Base-by-base conservation (phyloP, 495 filamentous ascomycete genomes). In the Aspergillus bertholletiae region DNA sequence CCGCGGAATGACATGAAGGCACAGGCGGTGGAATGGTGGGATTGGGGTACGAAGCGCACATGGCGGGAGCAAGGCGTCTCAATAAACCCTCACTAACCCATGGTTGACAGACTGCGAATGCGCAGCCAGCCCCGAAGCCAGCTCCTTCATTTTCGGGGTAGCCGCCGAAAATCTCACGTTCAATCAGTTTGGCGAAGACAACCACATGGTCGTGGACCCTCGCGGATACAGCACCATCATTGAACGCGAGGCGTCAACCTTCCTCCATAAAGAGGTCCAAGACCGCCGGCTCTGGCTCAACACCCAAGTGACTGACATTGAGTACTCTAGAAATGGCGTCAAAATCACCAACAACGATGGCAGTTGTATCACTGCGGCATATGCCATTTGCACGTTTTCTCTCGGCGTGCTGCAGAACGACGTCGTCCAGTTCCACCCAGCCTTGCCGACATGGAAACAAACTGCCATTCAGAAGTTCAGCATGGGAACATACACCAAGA, bases 401-500 rank as follows among this genome's bases (percentile, higher is more conserved):
- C 63, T 90, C 12, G 88, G 86, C 9, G 87, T 89, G 0, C 71
- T 89, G 2, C 87, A 89, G 64, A 79, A 82, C 49, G 75, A 81
- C 40, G 72, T 73, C 2, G 78, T 90, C 4, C 67, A 62, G 0
- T 90, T 89, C 63, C 57, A 68, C 11, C 87, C 87, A 0, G 60
- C 66, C 2, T 70, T 89, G 0, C 87, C 87, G 0, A 60, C 67
- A 15, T 88, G 85, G 86, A 90, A 91, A 62, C 72, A 77, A 15
- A 75, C 75, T 22, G 81, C 81, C 13, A 84, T 89, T 56, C 76
- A 81, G 5, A 79, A 77, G 37, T 88, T 88, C 65, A 74, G 77
- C 49, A 88, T 91, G 80, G 85, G 81, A 15, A 89, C 84, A 0
- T 91, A 89, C 71, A 90, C 85, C 49, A 90, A 89, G 61, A 83